A percentile compares a stretch with the other conserved stretches of the same genome.
Conservation (phyloP, 805 yeast genomes). For the Saccharomycopsis sp. region DNA sequence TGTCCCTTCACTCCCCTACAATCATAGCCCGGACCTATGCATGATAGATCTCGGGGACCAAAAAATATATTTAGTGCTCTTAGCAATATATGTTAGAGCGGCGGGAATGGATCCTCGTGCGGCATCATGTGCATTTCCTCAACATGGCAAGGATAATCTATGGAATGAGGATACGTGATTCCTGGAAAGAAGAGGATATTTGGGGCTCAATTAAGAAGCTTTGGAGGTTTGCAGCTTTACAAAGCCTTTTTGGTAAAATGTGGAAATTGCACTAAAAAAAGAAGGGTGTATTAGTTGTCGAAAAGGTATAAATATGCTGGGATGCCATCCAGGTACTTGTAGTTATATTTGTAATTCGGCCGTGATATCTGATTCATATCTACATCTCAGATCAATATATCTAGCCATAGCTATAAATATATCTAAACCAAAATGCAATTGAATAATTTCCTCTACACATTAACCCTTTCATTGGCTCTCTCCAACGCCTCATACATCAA, state of each 20-base stretch:
- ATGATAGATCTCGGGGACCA: neutral
- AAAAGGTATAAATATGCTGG: no score
- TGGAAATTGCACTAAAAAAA: neutral
- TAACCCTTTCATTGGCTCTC: neutral
- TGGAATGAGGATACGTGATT: neutral
- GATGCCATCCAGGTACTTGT: neutral
- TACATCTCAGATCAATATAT: neutral
- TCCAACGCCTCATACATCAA: slow-evolving; percentile 1
- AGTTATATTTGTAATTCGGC: neutral
- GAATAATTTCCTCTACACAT: neutral
- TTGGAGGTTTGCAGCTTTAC: no score
- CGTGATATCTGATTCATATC: no score
- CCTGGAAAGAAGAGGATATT: neutral
- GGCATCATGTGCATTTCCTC: neutral
- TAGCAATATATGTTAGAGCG: neutral
- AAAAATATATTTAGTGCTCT: neutral
- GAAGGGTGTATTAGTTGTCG: neutral
- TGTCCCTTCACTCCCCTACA: no score
- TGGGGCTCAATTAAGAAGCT: neutral
- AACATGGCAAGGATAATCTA: neutral
- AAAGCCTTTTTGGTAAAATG: neutral
- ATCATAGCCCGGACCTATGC: neutral
- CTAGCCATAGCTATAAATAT: no score
- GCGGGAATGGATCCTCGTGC: neutral
- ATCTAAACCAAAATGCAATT: neutral